Percentiles rank a stretch among this genome's conserved stretches.
Conservation (phyloP, 495 filamentous ascomycete species). For the Penicillium arizonense region DNA sequence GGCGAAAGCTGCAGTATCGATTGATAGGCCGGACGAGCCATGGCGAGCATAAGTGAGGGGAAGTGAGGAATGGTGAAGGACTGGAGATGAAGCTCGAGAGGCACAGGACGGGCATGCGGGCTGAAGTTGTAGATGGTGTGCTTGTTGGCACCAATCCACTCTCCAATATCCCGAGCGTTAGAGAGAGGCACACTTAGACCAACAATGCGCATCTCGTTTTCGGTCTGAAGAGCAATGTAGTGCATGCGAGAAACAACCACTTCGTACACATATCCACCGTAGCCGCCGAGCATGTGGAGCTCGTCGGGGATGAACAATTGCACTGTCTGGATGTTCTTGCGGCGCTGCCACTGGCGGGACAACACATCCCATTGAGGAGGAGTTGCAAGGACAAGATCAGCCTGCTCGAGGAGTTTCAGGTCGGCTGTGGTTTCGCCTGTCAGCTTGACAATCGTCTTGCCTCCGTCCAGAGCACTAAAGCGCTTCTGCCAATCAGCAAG, state of each 20-base stretch:
- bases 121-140: constrained; percentile 99
- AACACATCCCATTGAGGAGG: constrained; percentile 94
- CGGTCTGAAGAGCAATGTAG: constrained; percentile 85
- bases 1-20: constrained; percentile 81
- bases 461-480: constrained; percentile 68
- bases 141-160: constrained; percentile 99
- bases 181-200: constrained; percentile 90
- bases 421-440: constrained; percentile 92
- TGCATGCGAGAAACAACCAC: constrained; percentile 97
- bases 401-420: constrained; percentile 81
- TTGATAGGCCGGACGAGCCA: constrained; percentile 90
- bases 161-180: constrained; percentile 88
- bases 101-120: constrained; percentile 80
- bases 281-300: constrained; percentile 91
- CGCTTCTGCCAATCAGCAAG: constrained; percentile 82
- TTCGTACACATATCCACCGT: constrained; percentile 88
- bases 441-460: constrained; percentile 91
- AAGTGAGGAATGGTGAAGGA: constrained; percentile 96
- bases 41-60: constrained; percentile 95
- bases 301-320: constrained; percentile 95
- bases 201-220: constrained; percentile 81
- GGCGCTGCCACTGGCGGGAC: constrained; percentile 91
- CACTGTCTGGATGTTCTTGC: constrained; percentile 91
- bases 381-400: constrained; percentile 90
- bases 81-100: constrained; percentile 91